Percentiles rank a stretch among this genome's conserved stretches.
phyloP scores from a whole-genome alignment of 352 stramenopile species.

The Phytophthora cactorum region DNA sequence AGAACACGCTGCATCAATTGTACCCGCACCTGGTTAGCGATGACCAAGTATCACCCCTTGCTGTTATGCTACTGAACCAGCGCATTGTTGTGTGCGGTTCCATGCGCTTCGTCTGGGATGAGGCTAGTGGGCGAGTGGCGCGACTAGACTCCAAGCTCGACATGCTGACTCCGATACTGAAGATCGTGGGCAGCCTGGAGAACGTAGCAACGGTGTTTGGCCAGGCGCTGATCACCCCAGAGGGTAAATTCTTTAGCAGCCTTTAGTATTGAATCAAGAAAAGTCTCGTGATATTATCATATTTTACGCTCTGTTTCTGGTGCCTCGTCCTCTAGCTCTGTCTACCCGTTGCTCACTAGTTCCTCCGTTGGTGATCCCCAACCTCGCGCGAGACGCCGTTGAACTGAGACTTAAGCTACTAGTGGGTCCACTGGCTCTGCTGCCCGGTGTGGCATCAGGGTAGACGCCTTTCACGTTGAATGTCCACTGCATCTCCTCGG shows the following conservation, averaged over 20 bases:
- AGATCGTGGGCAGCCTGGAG: constrained; percentile 14
- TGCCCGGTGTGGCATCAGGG: constrained; percentile 58
- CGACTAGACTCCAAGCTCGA: constrained; percentile 16
- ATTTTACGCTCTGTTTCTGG: constrained; percentile 8
- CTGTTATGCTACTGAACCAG: constrained; percentile 5
- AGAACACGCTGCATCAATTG: constrained; percentile 16
- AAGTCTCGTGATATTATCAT: background rate
- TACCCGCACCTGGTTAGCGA: constrained; percentile 7
- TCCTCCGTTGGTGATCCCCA: constrained; percentile 22
- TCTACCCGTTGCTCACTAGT: constrained; percentile 3
- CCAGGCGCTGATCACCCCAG: constrained; percentile 1
- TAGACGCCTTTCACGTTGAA: constrained; percentile 92
- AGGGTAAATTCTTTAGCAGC: constrained; percentile 1
- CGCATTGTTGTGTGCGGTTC: constrained; percentile 1
- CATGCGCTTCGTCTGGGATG: constrained; percentile 20
- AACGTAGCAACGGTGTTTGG: constrained; percentile 17
- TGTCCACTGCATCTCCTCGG: constrained; percentile 93
- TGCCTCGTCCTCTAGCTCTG: constrained; percentile 5
- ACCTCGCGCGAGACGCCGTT: constrained; percentile 35
- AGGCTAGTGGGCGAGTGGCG: background rate
- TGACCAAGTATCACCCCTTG: background rate
- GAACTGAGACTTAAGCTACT: constrained; percentile 47
- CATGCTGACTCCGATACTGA: constrained; percentile 13
- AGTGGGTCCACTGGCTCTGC: constrained; percentile 36
- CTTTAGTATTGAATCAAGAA: background rate